Evolutionary conservation across 305 asterid genomes (phyloP).

Genomic region (Fraxinus albicans): DNA sequence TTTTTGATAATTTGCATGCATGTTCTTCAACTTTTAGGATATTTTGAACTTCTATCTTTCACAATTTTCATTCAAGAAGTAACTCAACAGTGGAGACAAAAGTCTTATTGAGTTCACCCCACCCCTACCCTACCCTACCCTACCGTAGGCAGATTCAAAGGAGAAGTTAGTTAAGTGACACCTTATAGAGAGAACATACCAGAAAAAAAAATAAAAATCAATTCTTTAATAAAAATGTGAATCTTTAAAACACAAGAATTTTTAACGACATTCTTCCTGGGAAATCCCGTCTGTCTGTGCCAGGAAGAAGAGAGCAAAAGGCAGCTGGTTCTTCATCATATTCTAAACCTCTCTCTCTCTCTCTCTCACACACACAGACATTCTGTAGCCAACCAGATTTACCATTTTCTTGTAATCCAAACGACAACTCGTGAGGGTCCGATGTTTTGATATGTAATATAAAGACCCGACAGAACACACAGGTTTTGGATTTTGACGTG

Average conservation of each 20-base stretch:
- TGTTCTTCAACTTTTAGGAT: neutral
- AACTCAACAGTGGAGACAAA: neutral
- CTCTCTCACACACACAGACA: neutral
- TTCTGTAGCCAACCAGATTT: constrained; percentile 6
- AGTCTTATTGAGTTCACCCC: neutral
- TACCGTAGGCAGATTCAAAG: neutral
- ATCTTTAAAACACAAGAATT: neutral
- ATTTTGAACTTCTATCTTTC: neutral
- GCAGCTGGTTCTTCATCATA: constrained; percentile 38
- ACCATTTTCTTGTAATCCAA: neutral
- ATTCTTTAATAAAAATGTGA: constrained; percentile 15
- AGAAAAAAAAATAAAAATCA: constrained; percentile 10
- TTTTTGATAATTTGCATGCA: neutral
- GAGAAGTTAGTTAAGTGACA: neutral
- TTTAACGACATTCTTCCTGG: constrained; percentile 22
- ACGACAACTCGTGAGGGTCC: neutral
- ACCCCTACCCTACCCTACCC: neutral
- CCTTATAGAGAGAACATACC: constrained; percentile 15
- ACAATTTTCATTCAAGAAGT: neutral
- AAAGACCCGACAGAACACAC: constrained; percentile 7
- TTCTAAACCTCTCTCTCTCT: constrained; percentile 3
- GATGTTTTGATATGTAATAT: constrained; percentile 1
- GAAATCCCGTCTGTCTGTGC: constrained; percentile 24
- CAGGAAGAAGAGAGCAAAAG: constrained; percentile 20
- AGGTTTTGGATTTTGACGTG: constrained; percentile 13